A percentile compares a stretch with the other conserved stretches of the same genome.
These are phyloP conservation scores for Diplocarpon mali DNA, from an alignment of 2,329 filamentous ascomycete species.

Conservation along the genomic window DNA sequence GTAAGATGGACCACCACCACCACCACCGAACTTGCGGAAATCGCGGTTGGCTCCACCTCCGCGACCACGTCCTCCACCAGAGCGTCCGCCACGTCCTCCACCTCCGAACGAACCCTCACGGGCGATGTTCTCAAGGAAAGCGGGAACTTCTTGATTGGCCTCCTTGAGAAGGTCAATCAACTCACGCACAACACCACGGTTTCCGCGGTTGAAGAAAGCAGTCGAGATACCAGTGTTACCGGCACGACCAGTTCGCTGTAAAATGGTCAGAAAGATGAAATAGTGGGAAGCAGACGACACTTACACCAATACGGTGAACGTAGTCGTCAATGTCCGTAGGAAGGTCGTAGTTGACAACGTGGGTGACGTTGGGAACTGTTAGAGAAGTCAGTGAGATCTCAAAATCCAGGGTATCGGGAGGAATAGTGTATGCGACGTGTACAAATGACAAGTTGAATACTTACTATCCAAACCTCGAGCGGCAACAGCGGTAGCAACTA, in stretches of 20 bases:
- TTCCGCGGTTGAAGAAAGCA: conserved; percentile 99
- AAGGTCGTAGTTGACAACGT: conserved; percentile 99
- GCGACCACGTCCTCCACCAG: conserved; percentile 60
- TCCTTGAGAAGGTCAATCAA: conserved; percentile 97
- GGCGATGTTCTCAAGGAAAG: conserved; percentile 93
- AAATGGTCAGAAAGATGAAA: not conserved
- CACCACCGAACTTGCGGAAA: conserved; percentile 68
- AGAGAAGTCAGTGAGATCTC: not conserved
- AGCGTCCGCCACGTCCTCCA: conserved; percentile 52
- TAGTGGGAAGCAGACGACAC: not conserved
- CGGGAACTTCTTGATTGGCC: conserved; percentile 91
- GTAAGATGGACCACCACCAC: conserved; percentile 36
- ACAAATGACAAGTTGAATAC: not conserved
- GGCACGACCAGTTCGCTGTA: conserved; percentile 83
- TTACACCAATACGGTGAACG: conserved; percentile 83
- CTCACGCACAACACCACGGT: conserved; percentile 93
- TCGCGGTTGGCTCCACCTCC: conserved; percentile 68
- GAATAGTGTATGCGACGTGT: not conserved
- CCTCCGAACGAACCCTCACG: conserved; percentile 78
- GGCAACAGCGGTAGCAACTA: conserved; percentile 94
- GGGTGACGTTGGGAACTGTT: conserved; percentile 58
- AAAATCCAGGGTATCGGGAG: not conserved
- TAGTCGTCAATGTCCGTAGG: conserved; percentile 98
- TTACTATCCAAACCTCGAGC: conserved; percentile 35
- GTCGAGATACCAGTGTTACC: conserved; percentile 98